A percentile compares a stretch with the other conserved stretches of the same genome.
Conservation (phyloP, 306 rosid genomes). For the Fagus crenata region DNA sequence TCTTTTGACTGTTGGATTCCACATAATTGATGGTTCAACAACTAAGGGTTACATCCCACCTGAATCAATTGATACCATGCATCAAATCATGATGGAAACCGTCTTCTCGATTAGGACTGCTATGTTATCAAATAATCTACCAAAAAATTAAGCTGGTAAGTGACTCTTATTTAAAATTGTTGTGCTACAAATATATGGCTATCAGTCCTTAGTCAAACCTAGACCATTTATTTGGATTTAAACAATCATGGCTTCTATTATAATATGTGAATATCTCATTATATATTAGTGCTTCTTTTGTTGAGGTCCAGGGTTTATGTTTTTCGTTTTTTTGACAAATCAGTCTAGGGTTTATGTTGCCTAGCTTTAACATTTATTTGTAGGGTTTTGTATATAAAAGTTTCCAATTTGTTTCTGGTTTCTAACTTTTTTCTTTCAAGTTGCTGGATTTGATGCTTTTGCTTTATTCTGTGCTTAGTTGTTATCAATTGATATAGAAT, state of each 20-base stretch:
- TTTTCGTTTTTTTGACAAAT: too few relatives aligned
- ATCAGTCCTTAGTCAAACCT: neutral
- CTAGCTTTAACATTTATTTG: neutral
- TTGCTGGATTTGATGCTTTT: neutral
- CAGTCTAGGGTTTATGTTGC: neutral
- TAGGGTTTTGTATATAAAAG: too few relatives aligned
- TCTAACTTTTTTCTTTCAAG: neutral
- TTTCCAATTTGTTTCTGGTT: too few relatives aligned
- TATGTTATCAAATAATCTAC: neutral
- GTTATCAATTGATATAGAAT: too few relatives aligned
- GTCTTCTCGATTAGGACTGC: constrained; percentile 31
- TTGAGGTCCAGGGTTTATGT: neutral
- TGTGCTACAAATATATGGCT: neutral
- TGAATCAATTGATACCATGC: constrained; percentile 27
- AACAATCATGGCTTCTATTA: too few relatives aligned
- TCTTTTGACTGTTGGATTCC: constrained; percentile 46
- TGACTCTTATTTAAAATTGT: neutral
- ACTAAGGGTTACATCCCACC: constrained; percentile 8
- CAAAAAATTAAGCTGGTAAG: neutral
- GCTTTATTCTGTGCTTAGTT: neutral
- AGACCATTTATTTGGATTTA: neutral
- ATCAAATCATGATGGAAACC: constrained; percentile 30
- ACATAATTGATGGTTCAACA: constrained; percentile 27
- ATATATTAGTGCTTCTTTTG: neutral
- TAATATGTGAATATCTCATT: too few relatives aligned